A percentile compares a stretch with the other conserved stretches of the same genome.
Evolutionary conservation across 768 basidiomycete genomes (phyloP).

Genomic region (Lentinula sp.): DNA sequence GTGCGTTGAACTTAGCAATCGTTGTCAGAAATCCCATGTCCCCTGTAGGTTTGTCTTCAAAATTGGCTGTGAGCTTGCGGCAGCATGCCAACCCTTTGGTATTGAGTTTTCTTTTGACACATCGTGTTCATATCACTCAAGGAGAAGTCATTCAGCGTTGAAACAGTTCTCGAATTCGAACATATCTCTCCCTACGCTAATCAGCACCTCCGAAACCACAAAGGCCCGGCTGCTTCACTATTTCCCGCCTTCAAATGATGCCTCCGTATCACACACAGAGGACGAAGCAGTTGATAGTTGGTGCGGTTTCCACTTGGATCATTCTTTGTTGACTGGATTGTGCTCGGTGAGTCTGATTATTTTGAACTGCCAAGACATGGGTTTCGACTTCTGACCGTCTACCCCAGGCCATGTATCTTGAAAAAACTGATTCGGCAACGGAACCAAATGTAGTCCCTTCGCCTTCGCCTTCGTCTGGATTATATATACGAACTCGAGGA

Average conservation of each 20-base stretch:
- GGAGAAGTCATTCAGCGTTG: slow-evolving; percentile 39
- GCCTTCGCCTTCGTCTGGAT: slow-evolving; percentile 74
- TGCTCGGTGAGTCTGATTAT: slow-evolving; percentile 57
- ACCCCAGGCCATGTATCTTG: slow-evolving; percentile 77
- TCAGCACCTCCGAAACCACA: slow-evolving; percentile 71
- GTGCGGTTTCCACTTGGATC: slow-evolving; percentile 96
- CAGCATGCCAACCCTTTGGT: slow-evolving; percentile 92
- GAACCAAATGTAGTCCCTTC: slow-evolving; percentile 48
- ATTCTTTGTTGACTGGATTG: slow-evolving; percentile 85
- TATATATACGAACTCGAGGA: slow-evolving; percentile 87
- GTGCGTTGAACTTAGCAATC: slow-evolving; percentile 25
- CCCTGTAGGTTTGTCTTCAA: slow-evolving; percentile 64
- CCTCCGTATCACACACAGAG: slow-evolving; percentile 26
- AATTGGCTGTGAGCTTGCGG: slow-evolving; percentile 76
- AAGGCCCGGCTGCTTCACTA: slow-evolving; percentile 97
- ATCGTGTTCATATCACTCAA: background rate
- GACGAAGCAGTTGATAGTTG: slow-evolving; percentile 78
- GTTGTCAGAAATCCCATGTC: background rate
- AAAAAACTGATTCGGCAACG: slow-evolving; percentile 28
- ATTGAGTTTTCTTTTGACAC: slow-evolving; percentile 5
- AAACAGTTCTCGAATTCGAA: slow-evolving; percentile 60
- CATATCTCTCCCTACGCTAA: slow-evolving; percentile 64
- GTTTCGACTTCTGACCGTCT: background rate
- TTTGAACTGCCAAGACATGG: background rate
- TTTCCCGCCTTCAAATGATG: slow-evolving; percentile 62